phyloP scores from a whole-genome alignment of 257 asterid genomes.

The Jasminum sambac region DNA sequence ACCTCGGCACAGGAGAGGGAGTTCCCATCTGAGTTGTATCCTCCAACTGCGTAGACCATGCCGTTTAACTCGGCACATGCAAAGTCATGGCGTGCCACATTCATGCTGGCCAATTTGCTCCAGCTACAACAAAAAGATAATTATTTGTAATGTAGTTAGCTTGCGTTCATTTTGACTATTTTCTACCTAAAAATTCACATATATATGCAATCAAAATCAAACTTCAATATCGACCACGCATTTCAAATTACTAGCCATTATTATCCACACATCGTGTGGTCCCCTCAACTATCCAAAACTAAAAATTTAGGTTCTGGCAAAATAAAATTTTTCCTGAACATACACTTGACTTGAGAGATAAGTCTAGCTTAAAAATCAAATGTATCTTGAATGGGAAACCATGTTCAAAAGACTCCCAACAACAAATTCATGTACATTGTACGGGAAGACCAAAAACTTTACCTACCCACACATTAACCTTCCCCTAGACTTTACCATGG shows the following conservation, averaged over 20 bases:
- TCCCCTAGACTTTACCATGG: not conserved
- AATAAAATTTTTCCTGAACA: too few relatives aligned
- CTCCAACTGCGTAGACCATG: slow-evolving; percentile 68
- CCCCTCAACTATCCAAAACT: too few relatives aligned
- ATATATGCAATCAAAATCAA: too few relatives aligned
- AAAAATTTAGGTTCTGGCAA: too few relatives aligned
- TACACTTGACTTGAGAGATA: too few relatives aligned
- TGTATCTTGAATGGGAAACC: not conserved
- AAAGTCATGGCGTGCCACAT: slow-evolving; percentile 72
- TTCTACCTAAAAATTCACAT: too few relatives aligned
- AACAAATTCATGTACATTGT: not conserved
- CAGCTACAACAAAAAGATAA: slow-evolving; percentile 47
- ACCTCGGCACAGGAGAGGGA: slow-evolving; percentile 73
- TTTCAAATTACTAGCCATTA: too few relatives aligned
- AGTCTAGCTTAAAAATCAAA: not conserved
- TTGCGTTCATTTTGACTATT: too few relatives aligned
- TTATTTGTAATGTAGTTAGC: not conserved
- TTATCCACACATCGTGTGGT: too few relatives aligned
- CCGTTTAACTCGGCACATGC: slow-evolving; percentile 87
- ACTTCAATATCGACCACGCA: too few relatives aligned
- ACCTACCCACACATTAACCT: not conserved
- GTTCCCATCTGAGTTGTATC: slow-evolving; percentile 56
- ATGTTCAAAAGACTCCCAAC: not conserved
- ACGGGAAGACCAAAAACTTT: not conserved
- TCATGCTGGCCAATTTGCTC: slow-evolving; percentile 75